Conservation (phyloP, 805 yeast species). For the Suhomyces canberraensis region DNA sequence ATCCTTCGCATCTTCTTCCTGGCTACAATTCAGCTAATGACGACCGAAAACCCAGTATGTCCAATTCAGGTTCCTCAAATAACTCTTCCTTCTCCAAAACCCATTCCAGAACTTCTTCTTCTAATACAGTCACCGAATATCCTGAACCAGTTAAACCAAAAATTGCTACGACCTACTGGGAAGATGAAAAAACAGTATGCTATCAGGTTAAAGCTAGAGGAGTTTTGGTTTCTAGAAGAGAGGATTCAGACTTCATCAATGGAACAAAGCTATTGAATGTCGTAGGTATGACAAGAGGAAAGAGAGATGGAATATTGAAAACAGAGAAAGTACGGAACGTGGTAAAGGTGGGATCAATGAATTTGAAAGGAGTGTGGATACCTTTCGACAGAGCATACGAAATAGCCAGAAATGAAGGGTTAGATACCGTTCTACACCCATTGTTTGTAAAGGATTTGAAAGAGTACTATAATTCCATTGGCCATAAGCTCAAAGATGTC, state of each 20-base stretch:
- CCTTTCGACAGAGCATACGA: slow-evolving; percentile 39
- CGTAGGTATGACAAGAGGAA: slow-evolving; percentile 39
- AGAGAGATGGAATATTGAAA: slow-evolving; percentile 38
- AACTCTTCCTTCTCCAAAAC: too few relatives aligned
- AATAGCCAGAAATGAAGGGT: slow-evolving; percentile 40
- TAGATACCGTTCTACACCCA: slow-evolving; percentile 31
- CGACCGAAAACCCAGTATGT: too few relatives aligned
- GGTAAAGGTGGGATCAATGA: slow-evolving; percentile 38
- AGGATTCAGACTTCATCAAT: slow-evolving; percentile 33
- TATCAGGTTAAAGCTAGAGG: slow-evolving; percentile 36
- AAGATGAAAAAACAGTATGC: slow-evolving; percentile 34
- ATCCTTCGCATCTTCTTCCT: too few relatives aligned
- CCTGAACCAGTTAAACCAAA: slow-evolving; percentile 27
- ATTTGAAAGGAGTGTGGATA: slow-evolving; percentile 41
- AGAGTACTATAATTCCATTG: slow-evolving; percentile 22
- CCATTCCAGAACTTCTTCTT: too few relatives aligned
- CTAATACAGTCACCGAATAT: slow-evolving; percentile 10
- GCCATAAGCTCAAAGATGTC: slow-evolving; percentile 20
- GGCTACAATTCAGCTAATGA: too few relatives aligned
- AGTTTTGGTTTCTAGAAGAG: slow-evolving; percentile 33
- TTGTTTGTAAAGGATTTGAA: slow-evolving; percentile 31
- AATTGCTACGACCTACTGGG: slow-evolving; percentile 37
- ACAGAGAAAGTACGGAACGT: slow-evolving; percentile 25
- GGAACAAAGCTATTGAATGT: slow-evolving; percentile 40
- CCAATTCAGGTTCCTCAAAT: too few relatives aligned